Conservation (phyloP, 1,139 yeast species). For the Ogataea hybrid region DNA sequence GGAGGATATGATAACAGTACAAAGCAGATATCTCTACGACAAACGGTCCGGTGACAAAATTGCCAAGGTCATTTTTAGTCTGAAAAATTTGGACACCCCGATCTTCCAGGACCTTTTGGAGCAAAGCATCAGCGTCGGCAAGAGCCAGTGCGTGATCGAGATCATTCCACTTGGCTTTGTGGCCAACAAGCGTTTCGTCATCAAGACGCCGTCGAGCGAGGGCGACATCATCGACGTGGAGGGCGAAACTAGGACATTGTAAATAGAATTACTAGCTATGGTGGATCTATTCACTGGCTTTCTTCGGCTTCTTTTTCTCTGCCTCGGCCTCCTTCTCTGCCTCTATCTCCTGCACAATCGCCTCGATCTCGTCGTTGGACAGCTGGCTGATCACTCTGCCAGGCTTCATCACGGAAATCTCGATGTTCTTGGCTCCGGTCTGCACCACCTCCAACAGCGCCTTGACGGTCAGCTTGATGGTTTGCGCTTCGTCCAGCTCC, state of each 20-base stretch:
- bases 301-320: constrained; percentile 71
- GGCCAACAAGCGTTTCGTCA: constrained; percentile 22
- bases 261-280: constrained; percentile 5
- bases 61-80: constrained; percentile 28
- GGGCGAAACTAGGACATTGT: constrained; percentile 29
- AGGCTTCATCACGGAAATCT: constrained; percentile 83
- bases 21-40: constrained; percentile 32
- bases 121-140: constrained; percentile 23
- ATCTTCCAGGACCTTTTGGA: constrained; percentile 21
- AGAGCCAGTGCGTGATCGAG: constrained; percentile 33
- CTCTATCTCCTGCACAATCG: constrained; percentile 80
- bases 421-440: constrained; percentile 96
- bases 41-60: constrained; percentile 23
- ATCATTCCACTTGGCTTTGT: constrained; percentile 30
- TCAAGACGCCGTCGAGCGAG: constrained; percentile 28
- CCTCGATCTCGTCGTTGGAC: constrained; percentile 71
- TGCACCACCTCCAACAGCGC: constrained; percentile 94
- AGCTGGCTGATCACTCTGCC: constrained; percentile 52
- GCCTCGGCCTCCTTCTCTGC: constrained; percentile 90
- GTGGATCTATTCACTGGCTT: constrained; percentile 19
- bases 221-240: constrained; percentile 32
- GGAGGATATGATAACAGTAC: constrained; percentile 27
- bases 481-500: constrained; percentile 62
- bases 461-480: constrained; percentile 80
- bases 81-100: constrained; percentile 22